Evolutionary conservation across 1,284 basidiomycete species (phyloP), one percentile per base, ranked within the genome.

Genomic region (Boletus sp.): DNA sequence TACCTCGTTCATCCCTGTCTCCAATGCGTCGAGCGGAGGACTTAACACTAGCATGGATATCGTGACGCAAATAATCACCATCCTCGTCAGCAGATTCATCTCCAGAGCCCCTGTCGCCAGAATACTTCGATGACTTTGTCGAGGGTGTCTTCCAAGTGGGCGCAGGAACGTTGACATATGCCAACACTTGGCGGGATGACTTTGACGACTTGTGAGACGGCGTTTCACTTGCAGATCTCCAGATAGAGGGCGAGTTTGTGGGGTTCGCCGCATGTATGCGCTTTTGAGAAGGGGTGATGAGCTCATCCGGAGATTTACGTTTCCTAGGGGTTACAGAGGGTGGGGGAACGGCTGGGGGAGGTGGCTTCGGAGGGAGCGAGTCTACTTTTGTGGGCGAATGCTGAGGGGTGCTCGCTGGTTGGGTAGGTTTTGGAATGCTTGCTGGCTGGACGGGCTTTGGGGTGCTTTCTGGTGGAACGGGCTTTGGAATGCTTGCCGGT

Each of bases 1-100:
- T 64, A 91, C 89, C 85, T 75, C 90, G 76, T 31, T 86, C 85
- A 70, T 93, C 91, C 49, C 90, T 78, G 59, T 90, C 89, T 16
- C 89, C 90, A 1, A 85, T 88, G 49, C 83, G 77, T 56, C 80
- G 81, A 41, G 76, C 76, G 36, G 85, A 82, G 3, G 78, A 81
- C 64, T 77, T 81, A 6, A 76, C 63, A 33, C 69, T 66, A 63
- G 61, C 75, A 22, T 57, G 52, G 6, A 76, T 50, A 61, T 67
- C 54, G 68, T 55, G 55, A 42, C 62, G 60, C 52, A 41, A 60
- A 47, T 64, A 68, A 65, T 67, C 61, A 50, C 65, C 72, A 4
- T 75, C 76, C 29, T 82, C 80, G 18, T 84, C 80, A 6, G 80
- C 81, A 0, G 81, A 81, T 62, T 87, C 82, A 49, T 80, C 81